Evolutionary conservation across 2,329 filamentous ascomycete species (phyloP).

Genomic region (Fusarium bactridioides): DNA sequence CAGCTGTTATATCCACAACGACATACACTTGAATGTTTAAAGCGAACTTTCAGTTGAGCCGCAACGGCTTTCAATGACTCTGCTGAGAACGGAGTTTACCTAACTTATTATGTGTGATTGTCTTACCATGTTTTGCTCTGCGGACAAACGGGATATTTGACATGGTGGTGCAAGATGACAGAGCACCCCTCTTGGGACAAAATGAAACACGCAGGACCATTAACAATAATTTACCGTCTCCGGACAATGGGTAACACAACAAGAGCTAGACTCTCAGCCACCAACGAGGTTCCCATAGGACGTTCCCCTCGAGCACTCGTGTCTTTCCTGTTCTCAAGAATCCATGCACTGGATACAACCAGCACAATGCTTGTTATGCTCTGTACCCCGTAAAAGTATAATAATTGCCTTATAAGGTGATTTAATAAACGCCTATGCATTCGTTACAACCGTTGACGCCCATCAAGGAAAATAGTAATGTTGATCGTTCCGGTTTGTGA

Average conservation of each 20-base stretch:
- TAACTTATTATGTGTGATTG: not conserved
- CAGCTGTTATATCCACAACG: not conserved
- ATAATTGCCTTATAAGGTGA: not conserved
- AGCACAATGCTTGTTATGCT: not conserved
- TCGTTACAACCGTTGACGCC: not conserved
- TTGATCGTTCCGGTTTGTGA: not conserved
- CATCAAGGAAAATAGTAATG: not conserved
- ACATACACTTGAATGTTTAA: not conserved
- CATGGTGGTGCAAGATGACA: not conserved
- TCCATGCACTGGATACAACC: not conserved
- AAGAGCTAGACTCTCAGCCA: not conserved
- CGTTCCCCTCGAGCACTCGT: not conserved
- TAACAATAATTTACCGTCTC: not conserved
- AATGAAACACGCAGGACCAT: not conserved
- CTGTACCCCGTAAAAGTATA: not conserved
- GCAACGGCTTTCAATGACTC: not conserved
- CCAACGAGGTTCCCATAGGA: not conserved
- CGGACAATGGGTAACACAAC: not conserved
- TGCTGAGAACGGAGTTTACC: not conserved
- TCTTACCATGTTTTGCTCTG: not conserved
- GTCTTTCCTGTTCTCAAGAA: not conserved
- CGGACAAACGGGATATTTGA: not conserved
- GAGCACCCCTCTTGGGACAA: not conserved
- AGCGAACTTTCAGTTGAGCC: not conserved
- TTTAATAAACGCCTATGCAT: not conserved